Evolutionary conservation across 345 rosid species (phyloP).

Genomic region (Clarkia xantiana): DNA sequence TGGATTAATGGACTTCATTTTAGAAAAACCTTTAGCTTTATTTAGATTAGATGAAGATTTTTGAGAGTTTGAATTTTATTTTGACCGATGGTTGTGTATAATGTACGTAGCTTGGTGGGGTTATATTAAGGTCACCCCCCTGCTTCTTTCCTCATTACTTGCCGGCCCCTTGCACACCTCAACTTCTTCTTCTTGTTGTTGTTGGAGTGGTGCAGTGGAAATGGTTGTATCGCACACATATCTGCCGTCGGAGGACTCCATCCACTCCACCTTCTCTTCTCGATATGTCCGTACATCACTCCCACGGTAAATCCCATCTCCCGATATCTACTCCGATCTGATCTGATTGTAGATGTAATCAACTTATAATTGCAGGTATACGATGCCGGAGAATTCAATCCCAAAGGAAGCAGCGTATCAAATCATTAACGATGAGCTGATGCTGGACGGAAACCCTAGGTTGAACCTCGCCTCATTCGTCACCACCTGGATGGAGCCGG

Average conservation of each 20-base stretch:
- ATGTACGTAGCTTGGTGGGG: too few species aligned
- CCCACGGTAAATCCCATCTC: slow-evolving; percentile 22
- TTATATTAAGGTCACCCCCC: too few species aligned
- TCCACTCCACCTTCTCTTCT: slow-evolving; percentile 75
- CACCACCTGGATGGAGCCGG: slow-evolving; percentile 54
- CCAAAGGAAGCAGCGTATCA: slow-evolving; percentile 47
- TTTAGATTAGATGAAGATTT: too few species aligned
- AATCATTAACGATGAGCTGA: slow-evolving; percentile 45
- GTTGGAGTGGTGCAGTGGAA: too few species aligned
- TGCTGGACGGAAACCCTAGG: slow-evolving; percentile 48
- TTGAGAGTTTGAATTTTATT: too few species aligned
- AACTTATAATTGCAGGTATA: slow-evolving; percentile 20
- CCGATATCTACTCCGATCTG: background rate
- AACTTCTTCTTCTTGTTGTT: too few species aligned
- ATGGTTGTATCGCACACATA: slow-evolving; percentile 53
- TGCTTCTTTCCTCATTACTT: too few species aligned
- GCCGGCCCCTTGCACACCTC: too few species aligned
- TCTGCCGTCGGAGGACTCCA: slow-evolving; percentile 41
- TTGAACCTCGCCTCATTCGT: slow-evolving; percentile 42
- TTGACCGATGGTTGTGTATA: too few species aligned
- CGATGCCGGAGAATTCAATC: slow-evolving; percentile 33
- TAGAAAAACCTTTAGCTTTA: too few species aligned
- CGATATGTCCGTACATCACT: slow-evolving; percentile 68
- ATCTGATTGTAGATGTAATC: too few species aligned
- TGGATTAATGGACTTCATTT: too few species aligned